phyloP scores from a whole-genome alignment of 495 filamentous ascomycete species.

The Trichoderma asperelloides region DNA sequence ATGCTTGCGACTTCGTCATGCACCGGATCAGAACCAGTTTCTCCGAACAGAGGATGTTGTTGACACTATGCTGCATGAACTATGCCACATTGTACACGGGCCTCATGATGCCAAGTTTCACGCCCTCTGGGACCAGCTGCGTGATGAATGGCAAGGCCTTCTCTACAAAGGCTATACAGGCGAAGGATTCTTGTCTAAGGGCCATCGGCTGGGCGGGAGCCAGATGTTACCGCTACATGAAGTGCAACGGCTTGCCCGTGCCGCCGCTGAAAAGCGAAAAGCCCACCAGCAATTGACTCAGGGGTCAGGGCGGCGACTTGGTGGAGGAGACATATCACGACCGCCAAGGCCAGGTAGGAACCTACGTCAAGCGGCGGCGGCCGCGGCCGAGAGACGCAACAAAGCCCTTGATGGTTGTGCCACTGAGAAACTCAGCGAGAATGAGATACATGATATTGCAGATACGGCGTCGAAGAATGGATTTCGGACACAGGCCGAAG shows the following conservation, averaged over 20 bases:
- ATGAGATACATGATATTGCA: slow-evolving; percentile 50
- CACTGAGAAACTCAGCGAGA: slow-evolving; percentile 50
- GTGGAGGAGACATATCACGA: slow-evolving; percentile 45
- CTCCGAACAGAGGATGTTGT: slow-evolving; percentile 68
- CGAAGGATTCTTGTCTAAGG: slow-evolving; percentile 75
- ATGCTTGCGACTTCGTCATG: slow-evolving; percentile 73
- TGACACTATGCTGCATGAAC: slow-evolving; percentile 94
- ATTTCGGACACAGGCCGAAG: slow-evolving; percentile 75
- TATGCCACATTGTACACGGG: slow-evolving; percentile 78
- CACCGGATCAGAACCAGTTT: slow-evolving; percentile 67
- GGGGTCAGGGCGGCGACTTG: slow-evolving; percentile 66
- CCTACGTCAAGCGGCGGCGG: slow-evolving; percentile 65
- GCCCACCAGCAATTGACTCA: slow-evolving; percentile 33
- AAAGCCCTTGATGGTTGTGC: slow-evolving; percentile 62
- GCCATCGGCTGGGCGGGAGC: slow-evolving; percentile 62
- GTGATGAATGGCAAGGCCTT: slow-evolving; percentile 73
- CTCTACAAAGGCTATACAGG: slow-evolving; percentile 79
- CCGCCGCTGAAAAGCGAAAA: slow-evolving; percentile 61
- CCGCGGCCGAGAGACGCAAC: slow-evolving; percentile 61
- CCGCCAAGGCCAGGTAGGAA: slow-evolving; percentile 48
- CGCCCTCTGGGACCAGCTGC: slow-evolving; percentile 76
- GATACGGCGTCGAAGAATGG: slow-evolving; percentile 64
- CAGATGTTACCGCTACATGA: slow-evolving; percentile 58
- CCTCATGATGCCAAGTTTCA: slow-evolving; percentile 80
- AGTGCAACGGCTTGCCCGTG: slow-evolving; percentile 64